Evolutionary conservation across 768 basidiomycete species (phyloP).

Genomic region (Boletus coccyginus): DNA sequence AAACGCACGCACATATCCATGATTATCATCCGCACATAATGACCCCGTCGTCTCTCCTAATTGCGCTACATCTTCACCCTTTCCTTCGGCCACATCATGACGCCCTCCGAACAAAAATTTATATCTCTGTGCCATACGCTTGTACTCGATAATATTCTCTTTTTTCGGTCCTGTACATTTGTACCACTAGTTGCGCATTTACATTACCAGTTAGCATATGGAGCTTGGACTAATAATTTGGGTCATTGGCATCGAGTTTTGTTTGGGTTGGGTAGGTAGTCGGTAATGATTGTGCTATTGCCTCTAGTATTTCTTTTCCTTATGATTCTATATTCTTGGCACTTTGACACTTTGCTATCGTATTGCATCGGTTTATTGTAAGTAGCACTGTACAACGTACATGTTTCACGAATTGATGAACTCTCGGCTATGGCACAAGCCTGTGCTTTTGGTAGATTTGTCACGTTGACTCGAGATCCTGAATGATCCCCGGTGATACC

Average conservation of each 20-base stretch:
- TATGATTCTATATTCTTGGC: conserved; percentile 31
- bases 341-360: conserved; percentile 26
- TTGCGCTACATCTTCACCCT: conserved; percentile 27
- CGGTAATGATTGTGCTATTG: conserved; percentile 33
- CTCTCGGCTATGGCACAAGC: not conserved
- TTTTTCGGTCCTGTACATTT: conserved; percentile 29
- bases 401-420: conserved; percentile 12
- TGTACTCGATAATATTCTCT: conserved; percentile 33
- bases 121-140: conserved; percentile 31
- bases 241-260: conserved; percentile 28
- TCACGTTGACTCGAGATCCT: not conserved
- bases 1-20: conserved; percentile 20
- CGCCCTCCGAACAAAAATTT: conserved; percentile 20
- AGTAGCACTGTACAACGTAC: conserved; percentile 28
- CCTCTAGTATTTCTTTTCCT: conserved; percentile 17
- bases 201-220: conserved; percentile 34
- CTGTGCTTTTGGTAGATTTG: not conserved
- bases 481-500: conserved; percentile 8
- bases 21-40: conserved; percentile 28
- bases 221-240: conserved; percentile 33
- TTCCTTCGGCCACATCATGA: conserved; percentile 16
- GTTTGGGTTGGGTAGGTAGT: conserved; percentile 29
- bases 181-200: conserved; percentile 35
- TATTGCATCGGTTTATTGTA: conserved; percentile 31
- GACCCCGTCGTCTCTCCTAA: conserved; percentile 30